Base-by-base conservation (phyloP, 2,329 filamentous ascomycete genomes). In the Microascus cirrosus region DNA sequence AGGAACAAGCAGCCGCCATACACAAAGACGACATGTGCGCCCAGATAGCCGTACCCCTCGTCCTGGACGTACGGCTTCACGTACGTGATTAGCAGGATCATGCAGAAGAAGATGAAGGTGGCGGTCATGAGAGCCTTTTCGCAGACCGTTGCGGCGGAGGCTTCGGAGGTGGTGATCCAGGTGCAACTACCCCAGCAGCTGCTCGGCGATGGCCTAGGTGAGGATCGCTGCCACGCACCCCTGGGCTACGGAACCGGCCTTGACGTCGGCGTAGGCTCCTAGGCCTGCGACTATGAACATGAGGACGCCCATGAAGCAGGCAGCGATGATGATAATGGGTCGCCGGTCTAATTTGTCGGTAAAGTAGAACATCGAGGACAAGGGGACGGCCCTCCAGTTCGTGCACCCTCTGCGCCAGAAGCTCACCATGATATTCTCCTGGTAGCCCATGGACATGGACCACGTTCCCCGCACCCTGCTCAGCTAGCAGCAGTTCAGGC, bases 401-500 rank as follows among this genome's bases (percentile, higher is more conserved):
- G 83, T 88, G 2, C 74, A 74, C 2, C 77, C 74, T 28, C 77
- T 80, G 56, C 74, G 79, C n/a, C 74, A 77, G 34, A 83, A 88
- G 65, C 69, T 88, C 53, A 84, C 80, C 66, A 89, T 89, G 84
- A 84, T 88, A 36, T 89, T 89, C 69, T 82, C 87, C 63, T 89
- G 89, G 65, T 85, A 88, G 59, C 73, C 34, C 35, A 74, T 82
- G 60, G 74, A 78, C 39, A 68, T 81, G 18, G 79, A 81, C 59
- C 69, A 75, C 58, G 75, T 74, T 12, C 58, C 67, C 5, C 59
- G 65, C 18, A 72, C 77, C 60, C 78, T 79, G 61, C 76, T 74
- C 62, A 71, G 71, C 0, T 67, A 68, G 2, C 63, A 63, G 1
- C 66, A 64, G 6, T 83, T 77, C 75, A 70, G 70, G 53, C 74